Evolutionary conservation across 768 basidiomycete genomes (phyloP).

Genomic region (Astraeus odoratus): DNA sequence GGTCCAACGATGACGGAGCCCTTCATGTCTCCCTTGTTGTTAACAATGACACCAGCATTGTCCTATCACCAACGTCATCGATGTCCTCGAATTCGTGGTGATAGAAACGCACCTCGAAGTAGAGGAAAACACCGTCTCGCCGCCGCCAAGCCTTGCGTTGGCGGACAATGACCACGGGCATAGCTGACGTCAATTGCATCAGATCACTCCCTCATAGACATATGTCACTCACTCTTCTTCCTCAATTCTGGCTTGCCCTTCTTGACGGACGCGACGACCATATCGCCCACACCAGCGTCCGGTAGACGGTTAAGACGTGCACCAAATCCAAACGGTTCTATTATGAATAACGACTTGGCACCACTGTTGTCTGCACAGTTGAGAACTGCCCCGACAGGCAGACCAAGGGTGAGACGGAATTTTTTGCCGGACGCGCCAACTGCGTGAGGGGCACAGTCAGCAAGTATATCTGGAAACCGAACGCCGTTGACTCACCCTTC

Average conservation of each 20-base stretch:
- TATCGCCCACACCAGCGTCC: slow-evolving; percentile 91
- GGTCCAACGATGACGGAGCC: slow-evolving; percentile 95
- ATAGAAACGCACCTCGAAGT: slow-evolving; percentile 69
- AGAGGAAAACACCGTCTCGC: slow-evolving; percentile 97
- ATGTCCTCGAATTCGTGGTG: background rate
- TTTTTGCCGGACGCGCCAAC: slow-evolving; percentile 82
- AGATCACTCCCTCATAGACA: background rate
- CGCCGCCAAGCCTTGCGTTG: slow-evolving; percentile 99
- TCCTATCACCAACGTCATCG: slow-evolving; percentile 39
- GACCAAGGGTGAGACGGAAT: slow-evolving; percentile 92
- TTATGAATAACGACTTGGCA: slow-evolving; percentile 91
- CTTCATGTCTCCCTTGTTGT: slow-evolving; percentile 99
- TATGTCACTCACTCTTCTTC: slow-evolving; percentile 83
- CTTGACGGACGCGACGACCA: slow-evolving; percentile 97
- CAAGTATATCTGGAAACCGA: background rate
- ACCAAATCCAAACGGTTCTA: slow-evolving; percentile 94
- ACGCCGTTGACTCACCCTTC: background rate
- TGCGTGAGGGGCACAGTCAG: slow-evolving; percentile 14
- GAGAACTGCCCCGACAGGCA: slow-evolving; percentile 89
- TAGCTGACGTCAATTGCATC: slow-evolving; percentile 47
- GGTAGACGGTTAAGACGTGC: slow-evolving; percentile 96
- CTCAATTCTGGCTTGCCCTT: slow-evolving; percentile 99
- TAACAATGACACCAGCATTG: slow-evolving; percentile 96
- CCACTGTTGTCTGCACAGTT: slow-evolving; percentile 99
- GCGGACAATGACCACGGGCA: slow-evolving; percentile 95